Base-by-base conservation (phyloP, 306 rosid genomes). In the Vigna angularis region DNA sequence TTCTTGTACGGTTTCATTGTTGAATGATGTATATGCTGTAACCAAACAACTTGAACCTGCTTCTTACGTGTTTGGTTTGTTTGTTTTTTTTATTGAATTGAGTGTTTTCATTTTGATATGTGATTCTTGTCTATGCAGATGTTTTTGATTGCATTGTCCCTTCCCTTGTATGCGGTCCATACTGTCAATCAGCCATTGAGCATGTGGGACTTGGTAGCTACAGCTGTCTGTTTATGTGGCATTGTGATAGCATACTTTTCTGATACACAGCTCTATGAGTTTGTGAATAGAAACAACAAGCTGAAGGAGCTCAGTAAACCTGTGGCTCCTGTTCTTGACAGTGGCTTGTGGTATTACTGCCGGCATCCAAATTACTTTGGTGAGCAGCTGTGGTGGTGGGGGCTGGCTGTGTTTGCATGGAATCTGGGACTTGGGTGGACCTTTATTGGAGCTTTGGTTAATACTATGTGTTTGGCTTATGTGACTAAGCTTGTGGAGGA, bases 361-460 rank as follows among this genome's bases (percentile, higher is more conserved):
- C 86, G 97, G 62, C 99, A 89, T 82, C 99, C 98, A 0, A 95
- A 95, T 78, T 95, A 95, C 89, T 61, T 92, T 9, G 98, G 98
- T 1, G 99, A 95, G 88, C 95, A 88, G 40, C 67, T 95, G 53
- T 95, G 98, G 98, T 95, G 98, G 98, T 95, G 97, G 97, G 98
- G 98, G 10, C 75, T 92, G 3, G 89, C 74, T 77, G 71, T 89
- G 26, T 95, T 87, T 83, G 81, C 96, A 3, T 91, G 96, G 97
- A 88, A 79, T 74, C 63, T 95, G 18, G 98, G 98, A 66, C 57
- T 84, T 34, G 87, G 90, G 49, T 89, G 97, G 98, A 79, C 89
- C 70, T 84, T 85, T 53, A 42, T 86, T 52, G 99, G 99, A 11
- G 70, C 98, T 40, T 48, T 95, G 26, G 40, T 83, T 42, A 95